Evolutionary conservation across 225 moss, liverwort and hornwort genomes (phyloP), one percentile per base, ranked within the genome.

Genomic region (Climacium dendroides): DNA sequence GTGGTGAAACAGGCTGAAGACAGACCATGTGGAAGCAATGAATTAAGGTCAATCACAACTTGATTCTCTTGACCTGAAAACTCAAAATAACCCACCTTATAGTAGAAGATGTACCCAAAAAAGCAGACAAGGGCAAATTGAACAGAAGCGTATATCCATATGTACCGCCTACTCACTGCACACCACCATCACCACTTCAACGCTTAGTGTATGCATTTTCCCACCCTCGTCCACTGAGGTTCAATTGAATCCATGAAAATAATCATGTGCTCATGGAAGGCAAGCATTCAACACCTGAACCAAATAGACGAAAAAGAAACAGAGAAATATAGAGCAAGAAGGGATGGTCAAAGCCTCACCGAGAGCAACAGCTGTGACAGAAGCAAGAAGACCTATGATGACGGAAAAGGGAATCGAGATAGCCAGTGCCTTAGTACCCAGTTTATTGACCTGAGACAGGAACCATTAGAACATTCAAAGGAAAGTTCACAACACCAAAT

Each of bases 401-500:
- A 90, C 71, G n/a, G 92, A 90, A 75, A 93, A 93, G 28, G 93
- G 93, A 79, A 93, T 92, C 35, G 93, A 92, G 84, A 93, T 88
- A 9, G 92, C 89, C 79, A 92, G 80, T 7, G 92, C 92, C 87
- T 90, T 92, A 7, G 76, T 83, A 50, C 92, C 92, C 69, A 92
- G 81, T 85, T 85, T 89, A 39, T 50, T 87, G 32, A 92, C 93
- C 92, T 93, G 92, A 64, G 81, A 63, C 19, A 48, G 32, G n/a
- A 85, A 86, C 63, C 58, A 87, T 57, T 47, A 39, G 39, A 26
- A 64, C 63, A 70, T 78, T 86, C 70, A 71, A 77, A 30, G 54
- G 54, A 75, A 37, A 74, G 65, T 63, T 89, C 80, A 74, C 15
- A 64, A 47, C n/a, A 80, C 29, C 70, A 84, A 78, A 53, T 78